Conservation (phyloP, 2,329 filamentous ascomycete species). For the Verticillium nubilum region DNA sequence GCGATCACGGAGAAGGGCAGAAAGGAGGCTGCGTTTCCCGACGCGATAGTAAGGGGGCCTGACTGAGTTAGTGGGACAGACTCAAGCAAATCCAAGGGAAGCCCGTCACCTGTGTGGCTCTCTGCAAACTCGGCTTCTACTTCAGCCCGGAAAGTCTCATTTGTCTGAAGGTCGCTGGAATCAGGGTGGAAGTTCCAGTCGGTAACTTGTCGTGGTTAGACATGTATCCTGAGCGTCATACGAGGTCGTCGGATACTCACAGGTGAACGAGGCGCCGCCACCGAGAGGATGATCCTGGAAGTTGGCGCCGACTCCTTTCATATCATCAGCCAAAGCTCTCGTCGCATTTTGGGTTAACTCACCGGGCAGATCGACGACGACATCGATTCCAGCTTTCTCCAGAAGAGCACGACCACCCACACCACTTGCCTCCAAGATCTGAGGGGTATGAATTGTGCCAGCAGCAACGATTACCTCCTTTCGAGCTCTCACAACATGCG, state of each 20-base stretch:
- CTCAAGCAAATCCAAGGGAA: no score
- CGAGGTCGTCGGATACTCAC: conserved; percentile 1
- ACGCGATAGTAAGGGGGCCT: conserved; percentile 14
- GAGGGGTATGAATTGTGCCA: conserved; percentile 35
- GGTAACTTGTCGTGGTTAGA: conserved; percentile 6
- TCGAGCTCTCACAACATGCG: conserved; percentile 13
- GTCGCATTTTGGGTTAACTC: conserved; percentile 14
- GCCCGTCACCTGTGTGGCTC: conserved; percentile 6
- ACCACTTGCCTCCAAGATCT: conserved; percentile 36
- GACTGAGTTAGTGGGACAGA: neutral
- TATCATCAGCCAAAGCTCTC: neutral
- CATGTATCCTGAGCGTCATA: neutral
- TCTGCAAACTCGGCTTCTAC: conserved; percentile 10
- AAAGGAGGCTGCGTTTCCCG: conserved; percentile 12
- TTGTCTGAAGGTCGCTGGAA: conserved; percentile 7
- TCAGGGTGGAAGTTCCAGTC: conserved; percentile 15
- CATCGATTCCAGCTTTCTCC: conserved; percentile 37
- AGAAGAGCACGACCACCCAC: conserved; percentile 30
- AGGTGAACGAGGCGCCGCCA: conserved; percentile 10
- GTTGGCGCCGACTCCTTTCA: conserved; percentile 17
- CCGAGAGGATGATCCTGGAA: conserved; percentile 29
- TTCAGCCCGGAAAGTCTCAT: conserved; percentile 8
- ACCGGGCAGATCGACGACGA: conserved; percentile 51
- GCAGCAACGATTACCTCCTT: conserved; percentile 36
- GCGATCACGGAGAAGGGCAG: conserved; percentile 14